phyloP scores from a whole-genome alignment of 2,329 filamentous ascomycete genomes.

The Arthrobotrys megalospora region DNA sequence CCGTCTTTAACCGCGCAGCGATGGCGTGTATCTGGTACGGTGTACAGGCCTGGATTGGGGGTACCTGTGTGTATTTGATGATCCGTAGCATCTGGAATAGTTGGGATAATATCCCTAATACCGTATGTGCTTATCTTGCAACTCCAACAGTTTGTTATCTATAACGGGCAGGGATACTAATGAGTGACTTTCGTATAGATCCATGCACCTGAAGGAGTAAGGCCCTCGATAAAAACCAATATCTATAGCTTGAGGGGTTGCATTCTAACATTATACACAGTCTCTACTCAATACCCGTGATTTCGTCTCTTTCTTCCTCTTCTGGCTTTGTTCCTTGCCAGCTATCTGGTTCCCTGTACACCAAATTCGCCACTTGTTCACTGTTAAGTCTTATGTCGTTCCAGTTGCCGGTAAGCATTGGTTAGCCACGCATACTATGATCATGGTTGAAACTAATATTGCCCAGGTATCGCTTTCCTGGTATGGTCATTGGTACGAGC shows the following conservation, averaged over 20 bases:
- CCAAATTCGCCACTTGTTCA: constrained; percentile 90
- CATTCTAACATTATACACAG: constrained; percentile 75
- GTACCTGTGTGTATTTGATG: constrained; percentile 88
- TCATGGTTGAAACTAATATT: constrained; percentile 16
- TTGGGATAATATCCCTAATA: constrained; percentile 70
- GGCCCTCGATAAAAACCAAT: constrained; percentile 11
- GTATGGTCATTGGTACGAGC: constrained; percentile 88
- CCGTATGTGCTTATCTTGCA: constrained; percentile 42
- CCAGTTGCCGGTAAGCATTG: constrained; percentile 75
- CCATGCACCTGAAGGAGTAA: constrained; percentile 46
- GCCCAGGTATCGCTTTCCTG: constrained; percentile 79
- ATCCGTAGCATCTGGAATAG: constrained; percentile 85
- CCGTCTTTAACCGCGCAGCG: constrained; percentile 56
- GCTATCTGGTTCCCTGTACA: constrained; percentile 92
- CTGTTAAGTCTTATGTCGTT: constrained; percentile 87
- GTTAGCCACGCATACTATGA: background rate
- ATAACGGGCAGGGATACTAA: constrained; percentile 1
- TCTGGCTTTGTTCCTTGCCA: constrained; percentile 84
- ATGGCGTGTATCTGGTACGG: constrained; percentile 87
- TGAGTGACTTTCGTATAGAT: constrained; percentile 56
- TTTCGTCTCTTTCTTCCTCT: constrained; percentile 87
- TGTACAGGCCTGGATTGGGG: constrained; percentile 87
- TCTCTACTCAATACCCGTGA: constrained; percentile 82
- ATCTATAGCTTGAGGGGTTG: constrained; percentile 69
- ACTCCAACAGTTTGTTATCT: constrained; percentile 11